Evolutionary conservation across 1,139 yeast species (phyloP), one percentile per base, ranked within the genome.

Genomic region (Tardiomyces blankii): DNA sequence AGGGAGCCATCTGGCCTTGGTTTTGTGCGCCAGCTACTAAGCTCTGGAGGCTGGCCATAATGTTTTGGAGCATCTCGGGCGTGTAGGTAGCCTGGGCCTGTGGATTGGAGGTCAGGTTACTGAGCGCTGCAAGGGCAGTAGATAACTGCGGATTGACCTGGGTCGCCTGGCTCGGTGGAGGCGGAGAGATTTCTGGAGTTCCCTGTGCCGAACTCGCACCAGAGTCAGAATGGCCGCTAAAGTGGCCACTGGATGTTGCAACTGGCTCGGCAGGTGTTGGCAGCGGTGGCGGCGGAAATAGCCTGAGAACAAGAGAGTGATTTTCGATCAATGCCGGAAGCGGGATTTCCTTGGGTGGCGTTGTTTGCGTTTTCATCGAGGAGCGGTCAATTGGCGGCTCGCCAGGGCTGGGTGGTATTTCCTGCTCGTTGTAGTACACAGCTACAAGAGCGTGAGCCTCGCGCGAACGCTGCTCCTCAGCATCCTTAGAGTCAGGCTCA

Each of bases 401-500:
- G 11, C 52, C 47, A 1, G 67, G 65, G 6, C 59, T 48, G 18
- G 48, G 51, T 1, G 67, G 66, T 28, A 63, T 57, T 12, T 60
- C 64, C 2, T 53, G 51, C 2, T 51, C 58, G 7, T 47, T 45
- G 39, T 49, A 48, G 42, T 62, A 61, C 18, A 55, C 46, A 9
- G 60, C 62, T 19, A 59, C 56, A 13, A 59, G 51, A 6, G 56
- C 52, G 13, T 49, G 53, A 8, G 54, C 47, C 43, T 63, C 66
- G 12, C 65, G 53, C 35, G 50, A 52, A 30, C 44, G 43, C 47
- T 63, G 67, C 9, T 43, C 46, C 13, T 45, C 48, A 3, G 57
- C 57, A 45, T 65, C 69, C 14, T 47, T 43, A 32, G 64, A 55
- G n/a, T 51, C 51, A 2, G 61, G 54, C 12, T 42, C 44, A 16